Evolutionary conservation across 495 filamentous ascomycete genomes (phyloP).

Genomic region (Pyrenula aspistea): DNA sequence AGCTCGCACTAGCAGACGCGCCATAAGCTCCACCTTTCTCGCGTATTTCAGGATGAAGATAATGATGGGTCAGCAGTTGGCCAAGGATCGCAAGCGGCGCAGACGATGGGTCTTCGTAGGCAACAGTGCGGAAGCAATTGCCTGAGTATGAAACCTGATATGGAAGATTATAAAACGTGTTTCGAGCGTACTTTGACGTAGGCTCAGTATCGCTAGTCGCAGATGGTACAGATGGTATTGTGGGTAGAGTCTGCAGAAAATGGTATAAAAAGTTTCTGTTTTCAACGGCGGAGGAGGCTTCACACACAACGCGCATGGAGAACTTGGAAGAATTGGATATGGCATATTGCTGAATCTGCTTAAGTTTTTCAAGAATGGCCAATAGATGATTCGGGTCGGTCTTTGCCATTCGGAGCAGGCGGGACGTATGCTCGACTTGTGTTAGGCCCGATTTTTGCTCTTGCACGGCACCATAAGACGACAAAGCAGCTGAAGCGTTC

Average conservation of each 20-base stretch:
- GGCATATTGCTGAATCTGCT: conserved; percentile 70
- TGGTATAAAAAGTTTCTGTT: conserved; percentile 47
- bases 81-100: conserved; percentile 79
- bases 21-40: conserved; percentile 98
- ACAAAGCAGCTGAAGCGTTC: conserved; percentile 70
- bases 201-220: conserved; percentile 19
- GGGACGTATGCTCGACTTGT: conserved; percentile 76
- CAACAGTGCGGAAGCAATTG: conserved; percentile 67
- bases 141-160: conserved; percentile 95
- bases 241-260: conserved; percentile 58
- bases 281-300: conserved; percentile 47
- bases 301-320: conserved; percentile 79
- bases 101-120: conserved; percentile 63
- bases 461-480: conserved; percentile 50
- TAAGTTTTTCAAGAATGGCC: conserved; percentile 75
- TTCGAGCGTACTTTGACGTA: conserved; percentile 30
- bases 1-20: conserved; percentile 72
- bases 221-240: conserved; percentile 33
- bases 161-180: conserved; percentile 84
- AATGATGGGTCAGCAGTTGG: conserved; percentile 91
- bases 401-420: conserved; percentile 42
- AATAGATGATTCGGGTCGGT: conserved; percentile 45
- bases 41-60: conserved; percentile 92
- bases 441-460: conserved; percentile 80
- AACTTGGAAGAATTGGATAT: conserved; percentile 44